phyloP scores from a whole-genome alignment of 2,329 filamentous ascomycete species.

The Raffaelea arxii region DNA sequence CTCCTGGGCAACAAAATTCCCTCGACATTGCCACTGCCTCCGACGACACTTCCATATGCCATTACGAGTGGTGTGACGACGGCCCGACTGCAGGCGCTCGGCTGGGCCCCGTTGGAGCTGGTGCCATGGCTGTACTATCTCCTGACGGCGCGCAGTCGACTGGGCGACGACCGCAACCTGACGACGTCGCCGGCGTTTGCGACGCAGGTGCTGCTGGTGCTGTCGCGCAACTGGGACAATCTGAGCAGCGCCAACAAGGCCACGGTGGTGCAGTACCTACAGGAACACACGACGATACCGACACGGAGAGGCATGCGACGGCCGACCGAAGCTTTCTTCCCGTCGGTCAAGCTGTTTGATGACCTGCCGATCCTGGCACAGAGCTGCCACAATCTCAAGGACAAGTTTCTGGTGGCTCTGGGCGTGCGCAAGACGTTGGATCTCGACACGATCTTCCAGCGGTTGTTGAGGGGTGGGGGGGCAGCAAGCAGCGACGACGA shows the following conservation, averaged over 20 bases:
- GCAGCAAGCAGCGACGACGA: constrained; percentile 18
- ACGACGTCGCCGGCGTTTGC: constrained; percentile 66
- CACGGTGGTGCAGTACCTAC: constrained; percentile 54
- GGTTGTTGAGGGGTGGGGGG: constrained; percentile 57
- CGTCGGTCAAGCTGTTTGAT: constrained; percentile 88
- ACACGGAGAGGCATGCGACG: constrained; percentile 85
- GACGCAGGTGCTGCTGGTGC: constrained; percentile 61
- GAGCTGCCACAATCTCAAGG: constrained; percentile 70
- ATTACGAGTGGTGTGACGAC: constrained; percentile 63
- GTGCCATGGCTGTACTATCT: constrained; percentile 79
- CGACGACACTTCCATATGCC: constrained; percentile 73
- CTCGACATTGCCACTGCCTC: constrained; percentile 68
- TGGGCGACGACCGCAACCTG: constrained; percentile 56
- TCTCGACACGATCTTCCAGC: constrained; percentile 82
- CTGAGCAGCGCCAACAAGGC: constrained; percentile 57
- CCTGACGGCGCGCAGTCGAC: constrained; percentile 54
- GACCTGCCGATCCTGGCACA: constrained; percentile 71
- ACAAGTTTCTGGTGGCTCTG: constrained; percentile 74
- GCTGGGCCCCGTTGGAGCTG: constrained; percentile 78
- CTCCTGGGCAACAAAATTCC: constrained; percentile 71
- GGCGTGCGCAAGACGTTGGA: constrained; percentile 95
- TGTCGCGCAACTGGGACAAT: constrained; percentile 89
- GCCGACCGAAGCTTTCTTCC: constrained; percentile 81
- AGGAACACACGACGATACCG: constrained; percentile 66
- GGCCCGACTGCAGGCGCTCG: constrained; percentile 65